Conservation (phyloP, 257 asterid genomes). For the Eustoma russellianum region DNA sequence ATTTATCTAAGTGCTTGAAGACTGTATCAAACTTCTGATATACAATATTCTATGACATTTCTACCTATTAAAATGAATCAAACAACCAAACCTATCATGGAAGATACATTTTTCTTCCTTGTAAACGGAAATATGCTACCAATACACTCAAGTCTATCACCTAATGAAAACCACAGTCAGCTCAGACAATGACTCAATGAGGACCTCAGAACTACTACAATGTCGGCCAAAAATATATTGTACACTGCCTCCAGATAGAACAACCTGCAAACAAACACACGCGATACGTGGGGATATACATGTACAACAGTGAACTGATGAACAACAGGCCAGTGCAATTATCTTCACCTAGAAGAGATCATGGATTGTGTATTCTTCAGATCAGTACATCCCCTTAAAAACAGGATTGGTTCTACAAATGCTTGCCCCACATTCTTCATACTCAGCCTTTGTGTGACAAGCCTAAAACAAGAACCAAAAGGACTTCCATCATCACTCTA, state of each 20-base stretch:
- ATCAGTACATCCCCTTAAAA: conserved; percentile 93
- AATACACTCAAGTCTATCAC: conserved; percentile 5
- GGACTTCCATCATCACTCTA: background rate
- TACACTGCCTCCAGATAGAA: conserved; percentile 18
- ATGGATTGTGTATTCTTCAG: conserved; percentile 7
- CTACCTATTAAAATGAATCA: conserved; percentile 6
- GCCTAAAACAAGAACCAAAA: conserved; percentile 41
- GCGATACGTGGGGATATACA: too few species aligned
- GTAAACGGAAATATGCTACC: conserved; percentile 1
- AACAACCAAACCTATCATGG: background rate
- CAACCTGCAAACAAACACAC: background rate
- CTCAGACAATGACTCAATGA: conserved; percentile 17
- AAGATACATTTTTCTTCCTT: conserved; percentile 5
- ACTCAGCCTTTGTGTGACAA: conserved; percentile 97
- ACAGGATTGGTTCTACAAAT: conserved; percentile 94
- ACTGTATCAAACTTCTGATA: conserved; percentile 1
- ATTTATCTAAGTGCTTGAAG: conserved; percentile 7
- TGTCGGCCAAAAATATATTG: conserved; percentile 15
- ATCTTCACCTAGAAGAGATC: background rate
- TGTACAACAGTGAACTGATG: too few species aligned
- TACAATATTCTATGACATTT: conserved; percentile 1
- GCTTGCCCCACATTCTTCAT: conserved; percentile 92
- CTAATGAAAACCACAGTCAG: conserved; percentile 1
- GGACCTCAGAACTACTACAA: conserved; percentile 19
- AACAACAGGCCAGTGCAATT: background rate